phyloP scores from a whole-genome alignment of 1,284 basidiomycete species.

The Fomitopsis schrenkii region DNA sequence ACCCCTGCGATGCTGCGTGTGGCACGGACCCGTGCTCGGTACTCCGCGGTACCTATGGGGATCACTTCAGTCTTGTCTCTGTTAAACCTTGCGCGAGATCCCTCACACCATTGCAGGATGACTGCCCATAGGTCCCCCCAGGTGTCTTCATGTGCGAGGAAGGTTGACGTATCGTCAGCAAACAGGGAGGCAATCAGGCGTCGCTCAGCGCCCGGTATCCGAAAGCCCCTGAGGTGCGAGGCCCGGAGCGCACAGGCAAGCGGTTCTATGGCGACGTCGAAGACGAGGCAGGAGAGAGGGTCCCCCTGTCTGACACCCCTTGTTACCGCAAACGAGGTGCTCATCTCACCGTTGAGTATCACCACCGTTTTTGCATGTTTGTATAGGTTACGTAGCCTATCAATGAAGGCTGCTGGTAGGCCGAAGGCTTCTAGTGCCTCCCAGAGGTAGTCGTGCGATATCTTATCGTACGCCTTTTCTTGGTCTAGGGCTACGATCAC shows the following conservation, averaged over 20 bases:
- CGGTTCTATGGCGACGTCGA: no score
- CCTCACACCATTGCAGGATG: not conserved
- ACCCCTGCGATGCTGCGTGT: no score
- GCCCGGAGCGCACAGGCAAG: slow-evolving; percentile 30
- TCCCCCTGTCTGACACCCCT: slow-evolving; percentile 31
- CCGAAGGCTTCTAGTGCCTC: slow-evolving; percentile 12
- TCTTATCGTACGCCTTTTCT: no score
- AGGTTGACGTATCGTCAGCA: not conserved
- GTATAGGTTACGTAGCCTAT: slow-evolving; percentile 19
- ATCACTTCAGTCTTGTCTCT: slow-evolving; percentile 1
- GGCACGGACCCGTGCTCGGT: no score
- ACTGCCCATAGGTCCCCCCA: not conserved
- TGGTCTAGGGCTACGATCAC: no score
- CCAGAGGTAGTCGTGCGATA: slow-evolving; percentile 29
- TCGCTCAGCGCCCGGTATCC: not conserved
- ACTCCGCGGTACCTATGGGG: not conserved
- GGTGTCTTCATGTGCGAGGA: not conserved
- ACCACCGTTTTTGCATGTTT: slow-evolving; percentile 17
- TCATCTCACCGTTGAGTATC: slow-evolving; percentile 24
- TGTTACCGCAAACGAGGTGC: slow-evolving; percentile 12
- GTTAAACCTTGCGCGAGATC: not conserved
- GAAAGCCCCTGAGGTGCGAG: slow-evolving; percentile 9
- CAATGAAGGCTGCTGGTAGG: slow-evolving; percentile 19
- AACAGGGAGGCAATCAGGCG: not conserved
- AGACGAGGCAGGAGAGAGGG: slow-evolving; percentile 35